Conservation (phyloP, 2,329 filamentous ascomycete genomes). For the Botrytis galanthina region DNA sequence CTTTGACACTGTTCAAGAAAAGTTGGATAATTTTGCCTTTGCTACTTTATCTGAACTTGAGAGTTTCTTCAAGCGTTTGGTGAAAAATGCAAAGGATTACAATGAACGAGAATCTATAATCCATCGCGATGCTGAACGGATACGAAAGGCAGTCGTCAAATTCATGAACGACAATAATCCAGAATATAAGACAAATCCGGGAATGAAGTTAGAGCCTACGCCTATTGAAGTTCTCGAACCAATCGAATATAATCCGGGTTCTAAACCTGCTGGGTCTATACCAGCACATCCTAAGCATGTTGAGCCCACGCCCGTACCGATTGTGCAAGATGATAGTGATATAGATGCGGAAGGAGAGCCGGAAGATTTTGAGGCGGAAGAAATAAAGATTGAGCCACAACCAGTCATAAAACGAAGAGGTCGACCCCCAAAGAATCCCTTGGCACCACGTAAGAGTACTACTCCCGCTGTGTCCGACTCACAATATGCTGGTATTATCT, state of each 20-base stretch:
- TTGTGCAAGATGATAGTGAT: constrained; percentile 45
- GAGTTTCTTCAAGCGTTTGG: constrained; percentile 83
- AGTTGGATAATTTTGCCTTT: constrained; percentile 68
- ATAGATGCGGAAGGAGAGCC: constrained; percentile 39
- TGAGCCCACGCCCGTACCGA: constrained; percentile 48
- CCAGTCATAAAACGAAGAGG: constrained; percentile 28
- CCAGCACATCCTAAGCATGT: background rate
- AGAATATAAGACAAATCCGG: constrained; percentile 64
- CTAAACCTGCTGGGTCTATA: background rate
- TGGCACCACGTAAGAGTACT: constrained; percentile 40
- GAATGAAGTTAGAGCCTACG: constrained; percentile 70
- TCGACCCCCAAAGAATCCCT: constrained; percentile 32
- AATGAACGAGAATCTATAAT: constrained; percentile 70
- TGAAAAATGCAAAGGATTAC: constrained; percentile 82
- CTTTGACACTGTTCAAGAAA: constrained; percentile 71
- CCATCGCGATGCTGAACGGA: constrained; percentile 81
- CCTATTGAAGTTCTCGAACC: background rate
- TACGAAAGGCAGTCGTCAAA: constrained; percentile 82
- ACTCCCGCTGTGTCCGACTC: constrained; percentile 49
- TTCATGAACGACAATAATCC: constrained; percentile 87
- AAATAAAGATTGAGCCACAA: constrained; percentile 30
- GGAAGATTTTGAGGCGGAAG: constrained; percentile 35
- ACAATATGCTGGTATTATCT: constrained; percentile 57
- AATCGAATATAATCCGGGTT: background rate
- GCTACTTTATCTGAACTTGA: constrained; percentile 70